These are phyloP conservation scores for Sporisorium scitamineum DNA, from an alignment of 1,284 basidiomycete species.

Conservation along the genomic window DNA sequence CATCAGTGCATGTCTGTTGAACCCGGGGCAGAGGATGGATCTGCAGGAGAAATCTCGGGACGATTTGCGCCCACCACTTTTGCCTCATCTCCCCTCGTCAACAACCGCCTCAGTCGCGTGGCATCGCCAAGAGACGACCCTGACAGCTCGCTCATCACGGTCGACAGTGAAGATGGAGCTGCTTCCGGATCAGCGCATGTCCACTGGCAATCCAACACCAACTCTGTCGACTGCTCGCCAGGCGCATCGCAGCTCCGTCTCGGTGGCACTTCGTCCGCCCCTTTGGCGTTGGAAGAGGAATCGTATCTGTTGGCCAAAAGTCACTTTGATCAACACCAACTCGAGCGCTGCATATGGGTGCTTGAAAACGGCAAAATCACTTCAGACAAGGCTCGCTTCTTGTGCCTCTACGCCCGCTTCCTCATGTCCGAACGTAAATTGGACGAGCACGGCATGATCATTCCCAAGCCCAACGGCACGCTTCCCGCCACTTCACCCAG, in stretches of 20 bases:
- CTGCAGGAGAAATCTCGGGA: conserved; percentile 28
- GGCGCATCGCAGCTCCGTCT: conserved; percentile 23
- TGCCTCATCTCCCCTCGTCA: conserved; percentile 38
- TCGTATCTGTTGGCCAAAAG: conserved; percentile 78
- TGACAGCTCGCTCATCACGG: conserved; percentile 47
- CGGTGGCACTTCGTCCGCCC: neutral
- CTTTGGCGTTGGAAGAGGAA: conserved; percentile 69
- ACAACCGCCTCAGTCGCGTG: conserved; percentile 14
- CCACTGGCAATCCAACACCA: conserved; percentile 49
- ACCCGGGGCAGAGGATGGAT: conserved; percentile 30
- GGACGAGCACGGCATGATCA: conserved; percentile 55
- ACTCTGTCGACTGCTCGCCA: conserved; percentile 43
- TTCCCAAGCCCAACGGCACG: conserved; percentile 48
- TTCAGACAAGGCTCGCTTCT: conserved; percentile 77
- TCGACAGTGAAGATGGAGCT: conserved; percentile 42
- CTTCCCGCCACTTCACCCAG: conserved; percentile 44
- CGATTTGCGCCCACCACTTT: conserved; percentile 19
- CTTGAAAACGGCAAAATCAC: conserved; percentile 44
- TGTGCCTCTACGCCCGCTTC: conserved; percentile 84
- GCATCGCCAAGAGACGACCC: conserved; percentile 26
- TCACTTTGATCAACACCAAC: conserved; percentile 83
- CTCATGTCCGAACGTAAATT: conserved; percentile 71
- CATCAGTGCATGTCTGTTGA: conserved; percentile 45
- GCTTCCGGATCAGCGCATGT: conserved; percentile 46
- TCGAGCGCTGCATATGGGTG: conserved; percentile 77